phyloP scores from a whole-genome alignment of 2,329 filamentous ascomycete species.

The Teratosphaeria zuluensis region DNA sequence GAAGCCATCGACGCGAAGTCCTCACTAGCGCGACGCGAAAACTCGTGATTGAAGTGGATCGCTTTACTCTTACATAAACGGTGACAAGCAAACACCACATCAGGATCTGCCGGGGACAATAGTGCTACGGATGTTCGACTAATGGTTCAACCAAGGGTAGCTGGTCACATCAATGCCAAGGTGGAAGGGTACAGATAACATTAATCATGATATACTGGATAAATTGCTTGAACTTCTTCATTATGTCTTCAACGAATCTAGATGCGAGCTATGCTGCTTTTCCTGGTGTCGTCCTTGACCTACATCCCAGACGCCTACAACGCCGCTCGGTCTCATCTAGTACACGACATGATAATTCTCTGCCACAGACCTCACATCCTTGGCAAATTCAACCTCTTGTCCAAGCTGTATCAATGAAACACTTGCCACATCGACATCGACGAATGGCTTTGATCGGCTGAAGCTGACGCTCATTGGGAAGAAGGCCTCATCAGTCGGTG shows the following conservation, averaged over 20 bases:
- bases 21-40: background rate
- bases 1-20: background rate
- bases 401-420: constrained; percentile 65
- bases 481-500: constrained; percentile 83
- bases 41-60: background rate
- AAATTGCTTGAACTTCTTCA: background rate
- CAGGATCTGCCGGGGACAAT: no score
- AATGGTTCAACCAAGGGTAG: no score
- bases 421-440: constrained; percentile 84
- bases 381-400: constrained; percentile 72
- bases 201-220: background rate
- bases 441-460: constrained; percentile 72
- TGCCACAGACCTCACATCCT: constrained; percentile 67
- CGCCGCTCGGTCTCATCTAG: background rate
- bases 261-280: background rate
- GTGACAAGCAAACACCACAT: no score
- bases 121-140: no score
- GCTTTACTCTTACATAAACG: no score
- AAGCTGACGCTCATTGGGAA: constrained; percentile 96
- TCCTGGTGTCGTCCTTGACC: background rate
- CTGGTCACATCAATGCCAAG: no score
- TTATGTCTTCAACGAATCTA: background rate
- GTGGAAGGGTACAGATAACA: background rate
- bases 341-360: constrained; percentile 69
- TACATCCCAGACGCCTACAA: no score